Conservation (phyloP, 2,329 filamentous ascomycete species). For the Aspergillus pseudoterreus region DNA sequence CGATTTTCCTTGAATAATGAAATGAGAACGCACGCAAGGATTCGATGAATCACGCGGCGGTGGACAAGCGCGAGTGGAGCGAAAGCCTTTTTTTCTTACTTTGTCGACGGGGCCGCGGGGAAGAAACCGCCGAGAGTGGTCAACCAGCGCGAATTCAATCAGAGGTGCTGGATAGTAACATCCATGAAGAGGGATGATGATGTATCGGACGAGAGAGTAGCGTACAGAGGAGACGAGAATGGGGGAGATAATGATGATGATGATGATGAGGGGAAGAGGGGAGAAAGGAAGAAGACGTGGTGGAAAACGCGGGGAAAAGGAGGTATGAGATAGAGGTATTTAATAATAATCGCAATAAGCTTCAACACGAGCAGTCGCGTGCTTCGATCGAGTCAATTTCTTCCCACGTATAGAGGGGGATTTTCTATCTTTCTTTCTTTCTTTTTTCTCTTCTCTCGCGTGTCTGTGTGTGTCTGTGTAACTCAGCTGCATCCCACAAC, state of each 20-base stretch:
- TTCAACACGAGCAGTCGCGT: background rate
- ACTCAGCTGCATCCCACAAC: background rate
- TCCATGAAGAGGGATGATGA: background rate
- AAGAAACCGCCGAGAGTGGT: background rate
- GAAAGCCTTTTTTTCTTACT: conserved; percentile 3
- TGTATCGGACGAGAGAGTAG: background rate
- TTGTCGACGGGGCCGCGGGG: conserved; percentile 9
- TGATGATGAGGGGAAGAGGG: conserved; percentile 1
- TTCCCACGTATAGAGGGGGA: background rate
- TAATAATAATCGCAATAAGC: background rate
- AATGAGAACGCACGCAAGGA: background rate
- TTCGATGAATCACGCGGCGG: background rate
- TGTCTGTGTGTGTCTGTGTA: no score
- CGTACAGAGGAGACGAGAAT: no score
- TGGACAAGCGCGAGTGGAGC: conserved; percentile 8
- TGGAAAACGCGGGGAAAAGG: conserved; percentile 4
- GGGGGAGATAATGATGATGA: background rate
- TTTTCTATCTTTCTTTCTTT: background rate
- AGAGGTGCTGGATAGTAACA: background rate
- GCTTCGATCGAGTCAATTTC: background rate
- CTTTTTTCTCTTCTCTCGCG: no score
- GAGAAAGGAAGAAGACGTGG: conserved; percentile 1
- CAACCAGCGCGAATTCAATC: background rate
- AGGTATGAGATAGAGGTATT: no score
- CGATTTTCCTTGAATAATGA: background rate